Percentiles rank a stretch among this genome's conserved stretches.
Evolutionary conservation across 306 rosid species (phyloP).

Genomic region (Ormosia semicastrata): DNA sequence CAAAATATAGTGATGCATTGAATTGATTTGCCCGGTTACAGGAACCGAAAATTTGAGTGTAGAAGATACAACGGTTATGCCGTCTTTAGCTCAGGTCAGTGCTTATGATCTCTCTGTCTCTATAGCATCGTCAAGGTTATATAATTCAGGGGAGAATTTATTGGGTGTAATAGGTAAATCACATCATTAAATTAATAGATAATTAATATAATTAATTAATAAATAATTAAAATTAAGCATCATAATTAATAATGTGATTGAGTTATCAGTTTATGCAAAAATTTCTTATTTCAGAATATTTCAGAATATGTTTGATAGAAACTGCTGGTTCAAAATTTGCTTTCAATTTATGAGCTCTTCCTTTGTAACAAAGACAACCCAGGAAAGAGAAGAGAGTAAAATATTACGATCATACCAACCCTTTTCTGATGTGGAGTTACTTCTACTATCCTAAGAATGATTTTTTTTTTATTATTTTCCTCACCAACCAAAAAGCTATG

Average conservation of each 20-base stretch:
- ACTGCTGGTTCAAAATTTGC: background rate
- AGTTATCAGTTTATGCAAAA: background rate
- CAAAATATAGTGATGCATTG: background rate
- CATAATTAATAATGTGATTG: background rate
- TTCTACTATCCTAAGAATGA: background rate
- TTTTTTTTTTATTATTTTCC: background rate
- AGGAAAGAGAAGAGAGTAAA: background rate
- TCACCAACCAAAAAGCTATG: background rate
- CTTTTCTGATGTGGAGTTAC: background rate
- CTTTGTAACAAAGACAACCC: background rate
- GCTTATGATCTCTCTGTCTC: background rate
- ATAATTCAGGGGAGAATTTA: background rate
- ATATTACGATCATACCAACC: background rate
- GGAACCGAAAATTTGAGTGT: constrained; percentile 24
- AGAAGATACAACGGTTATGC: constrained; percentile 13
- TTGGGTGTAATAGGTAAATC: no score
- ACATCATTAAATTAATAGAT: no score
- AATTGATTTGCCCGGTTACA: constrained; percentile 2
- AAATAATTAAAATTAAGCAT: no score
- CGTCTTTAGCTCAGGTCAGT: constrained; percentile 29
- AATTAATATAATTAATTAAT: no score
- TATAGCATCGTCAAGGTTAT: background rate
- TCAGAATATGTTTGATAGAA: background rate
- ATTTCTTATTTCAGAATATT: background rate
- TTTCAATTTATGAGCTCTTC: background rate